Base-by-base conservation (phyloP, 306 rosid species). In the Cicer judaicum region DNA sequence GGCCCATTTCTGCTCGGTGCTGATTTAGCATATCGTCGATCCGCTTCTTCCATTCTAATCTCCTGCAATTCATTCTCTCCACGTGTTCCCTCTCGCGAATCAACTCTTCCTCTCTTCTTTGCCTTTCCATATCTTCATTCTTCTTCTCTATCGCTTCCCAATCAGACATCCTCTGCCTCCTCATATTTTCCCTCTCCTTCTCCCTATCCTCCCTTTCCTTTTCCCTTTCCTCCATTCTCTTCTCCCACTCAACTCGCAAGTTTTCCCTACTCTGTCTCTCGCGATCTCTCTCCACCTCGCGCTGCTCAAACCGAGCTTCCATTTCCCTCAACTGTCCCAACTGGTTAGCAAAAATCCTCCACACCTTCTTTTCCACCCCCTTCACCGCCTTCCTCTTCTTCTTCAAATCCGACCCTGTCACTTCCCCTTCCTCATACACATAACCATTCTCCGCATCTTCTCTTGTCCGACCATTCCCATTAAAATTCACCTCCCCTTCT, bases 1-100 rank as follows among this genome's bases (percentile, higher is more conserved):
- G 96, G 3, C 87, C 90, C 93, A 90, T 94, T 84, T 91, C 98
- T 0, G 72, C 96, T 1, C 90, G 85, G 82, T 94, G 98, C 70
- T 87, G 96, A 78, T 70, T 85, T 80, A 88, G 83, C 89, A 87
- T 81, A 59, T 87, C 91, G 18, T 91, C 95, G 18, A 94, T 83
- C 90, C 98, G 85, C 83, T 84, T 87, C 93, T 85, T 91, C 96
- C 96, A 88, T 59, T 91, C 97, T 18, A 77, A 60, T 76, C 97
- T 83, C 82, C 90, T 88, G 81, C 87, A 85, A 36, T 85, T 88
- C 88, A 85, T 89, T 77, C 97, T 84, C 74, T 89, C 98, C 75
- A 91, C 96, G 88, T 89, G 85, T 74, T 91, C 93, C 84, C 90
- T 85, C 74, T 86, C 92, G 9, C 67, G 82, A 75, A 79, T 70